Evolutionary conservation across 1,139 yeast genomes (phyloP), one percentile per base, ranked within the genome.

Genomic region (Blastobotrys raffinosifermentans): DNA sequence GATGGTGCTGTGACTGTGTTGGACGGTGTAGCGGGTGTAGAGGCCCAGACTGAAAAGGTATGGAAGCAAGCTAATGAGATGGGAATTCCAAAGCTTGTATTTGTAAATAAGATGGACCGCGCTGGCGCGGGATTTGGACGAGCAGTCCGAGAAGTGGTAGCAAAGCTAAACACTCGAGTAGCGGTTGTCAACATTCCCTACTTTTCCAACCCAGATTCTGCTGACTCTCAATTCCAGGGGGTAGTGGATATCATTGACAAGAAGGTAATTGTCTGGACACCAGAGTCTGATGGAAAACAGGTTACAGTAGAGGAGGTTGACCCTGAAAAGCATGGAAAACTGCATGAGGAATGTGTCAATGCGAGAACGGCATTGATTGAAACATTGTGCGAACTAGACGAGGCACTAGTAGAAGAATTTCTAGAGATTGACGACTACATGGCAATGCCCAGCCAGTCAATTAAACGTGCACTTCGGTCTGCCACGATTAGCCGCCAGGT

Each of bases 21-120:
- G 38, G 99, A 91, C 62, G 95, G 85, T 0, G 97, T 91, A 3
- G 97, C 96, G 1, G 99, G 98, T 10, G 98, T 91, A 1, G 98
- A 91, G 55, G 94, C 98, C 0, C 97, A 93, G 57, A 91, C 98
- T 0, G 96, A 89, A 57, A 89, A 87, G 55, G 97, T 91, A 2
- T 91, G 97, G 97, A 76, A 73, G 50, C 96, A 89, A 58, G 91
- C 96, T 1, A 67, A 66, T 27, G 73, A 71, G 19, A 67, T 84
- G 44, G 61, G 61, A 2, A 75, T 84, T 37, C 97, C 98, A 0
- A 73, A 76, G 38, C 64, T 91, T 11, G 78, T 87, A 6, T 93
- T 78, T 55, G 74, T 91, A 26, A 91, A 91, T 60, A 91, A 91
- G 58, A 89, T 91, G 98, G 99, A 91, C 62, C 72, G 97, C 41